These are phyloP conservation scores for Mycena rosella DNA, from an alignment of 768 basidiomycete genomes.

Conservation along the genomic window DNA sequence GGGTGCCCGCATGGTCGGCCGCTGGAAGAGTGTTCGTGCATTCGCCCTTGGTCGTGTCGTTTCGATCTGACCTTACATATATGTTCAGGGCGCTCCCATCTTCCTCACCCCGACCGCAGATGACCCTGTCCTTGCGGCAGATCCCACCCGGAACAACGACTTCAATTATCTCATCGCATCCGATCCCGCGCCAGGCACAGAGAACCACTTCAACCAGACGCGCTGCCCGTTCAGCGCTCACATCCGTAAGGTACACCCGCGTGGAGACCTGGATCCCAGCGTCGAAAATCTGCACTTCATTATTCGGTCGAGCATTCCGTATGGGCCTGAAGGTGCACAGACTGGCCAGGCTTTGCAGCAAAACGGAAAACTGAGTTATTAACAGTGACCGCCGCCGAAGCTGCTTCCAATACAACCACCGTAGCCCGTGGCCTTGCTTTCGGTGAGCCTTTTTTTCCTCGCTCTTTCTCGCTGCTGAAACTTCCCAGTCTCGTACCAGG, in stretches of 20 bases:
- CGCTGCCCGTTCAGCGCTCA: conserved; percentile 50
- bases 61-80: too few relatives aligned
- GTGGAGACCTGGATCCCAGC: conserved; percentile 36
- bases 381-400: conserved; percentile 29
- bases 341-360: not conserved
- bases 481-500: conserved; percentile 33
- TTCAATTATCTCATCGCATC: conserved; percentile 44
- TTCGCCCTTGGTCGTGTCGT: too few relatives aligned
- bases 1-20: conserved; percentile 50
- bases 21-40: conserved; percentile 48
- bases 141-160: conserved; percentile 46
- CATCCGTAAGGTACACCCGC: conserved; percentile 47
- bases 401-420: conserved; percentile 23
- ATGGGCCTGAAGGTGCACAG: conserved; percentile 40
- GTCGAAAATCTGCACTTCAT: conserved; percentile 40
- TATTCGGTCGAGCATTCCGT: conserved; percentile 51
- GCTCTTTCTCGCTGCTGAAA: not conserved
- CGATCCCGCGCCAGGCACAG: conserved; percentile 31
- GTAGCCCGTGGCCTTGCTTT: conserved; percentile 37
- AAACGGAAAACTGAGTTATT: not conserved
- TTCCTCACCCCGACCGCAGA: conserved; percentile 44
- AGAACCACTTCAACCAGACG: conserved; percentile 38
- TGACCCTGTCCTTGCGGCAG: conserved; percentile 38
- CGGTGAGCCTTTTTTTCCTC: conserved; percentile 10
- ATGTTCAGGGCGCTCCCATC: conserved; percentile 48